These are phyloP conservation scores for Penicillium palitans DNA, from an alignment of 2,329 filamentous ascomycete genomes.

Conservation along the genomic window DNA sequence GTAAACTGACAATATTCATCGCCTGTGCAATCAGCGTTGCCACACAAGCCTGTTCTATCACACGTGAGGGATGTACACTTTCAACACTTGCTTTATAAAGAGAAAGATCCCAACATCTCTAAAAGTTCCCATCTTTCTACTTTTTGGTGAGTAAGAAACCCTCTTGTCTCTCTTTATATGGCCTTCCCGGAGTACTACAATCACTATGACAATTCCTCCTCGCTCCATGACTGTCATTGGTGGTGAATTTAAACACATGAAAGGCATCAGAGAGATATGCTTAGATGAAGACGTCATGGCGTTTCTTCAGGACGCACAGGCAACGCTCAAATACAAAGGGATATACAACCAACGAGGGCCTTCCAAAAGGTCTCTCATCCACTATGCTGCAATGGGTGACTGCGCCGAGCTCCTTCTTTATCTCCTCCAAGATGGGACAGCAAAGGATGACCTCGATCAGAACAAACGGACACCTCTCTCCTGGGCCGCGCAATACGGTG, in stretches of 20 bases:
- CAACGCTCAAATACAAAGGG: constrained; percentile 1
- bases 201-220: no score
- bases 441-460: neutral
- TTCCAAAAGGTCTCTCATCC: neutral
- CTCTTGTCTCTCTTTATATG: no score
- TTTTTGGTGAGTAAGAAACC: no score
- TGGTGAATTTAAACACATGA: neutral
- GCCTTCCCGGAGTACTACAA: no score
- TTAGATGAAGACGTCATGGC: neutral
- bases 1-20: neutral
- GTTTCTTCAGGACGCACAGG: neutral
- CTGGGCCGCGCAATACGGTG: no score
- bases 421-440: neutral
- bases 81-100: neutral
- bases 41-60: neutral
- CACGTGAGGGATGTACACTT: neutral
- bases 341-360: no score
- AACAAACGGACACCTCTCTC: no score
- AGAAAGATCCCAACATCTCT: no score
- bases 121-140: no score
- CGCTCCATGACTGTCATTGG: neutral
- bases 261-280: neutral
- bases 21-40: neutral
- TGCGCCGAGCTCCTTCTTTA: neutral
- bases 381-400: neutral